A percentile compares a stretch with the other conserved stretches of the same genome.
Conservation (phyloP, 2,329 filamentous ascomycete species). For the Apiospora sp. region DNA sequence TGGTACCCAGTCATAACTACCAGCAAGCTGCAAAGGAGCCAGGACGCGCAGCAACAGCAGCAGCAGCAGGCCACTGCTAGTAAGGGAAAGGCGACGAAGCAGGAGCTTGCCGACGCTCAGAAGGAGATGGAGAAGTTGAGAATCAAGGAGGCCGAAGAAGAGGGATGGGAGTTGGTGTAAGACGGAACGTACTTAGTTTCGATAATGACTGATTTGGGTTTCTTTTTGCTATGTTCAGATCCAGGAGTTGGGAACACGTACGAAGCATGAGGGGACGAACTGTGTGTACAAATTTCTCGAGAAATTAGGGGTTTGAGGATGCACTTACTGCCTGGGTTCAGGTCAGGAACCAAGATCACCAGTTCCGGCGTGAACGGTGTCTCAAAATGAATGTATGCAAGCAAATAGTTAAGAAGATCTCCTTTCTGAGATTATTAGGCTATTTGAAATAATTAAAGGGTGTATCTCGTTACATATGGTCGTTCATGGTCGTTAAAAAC, state of each 20-base stretch:
- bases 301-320: background rate
- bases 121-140: background rate
- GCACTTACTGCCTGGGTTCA: background rate
- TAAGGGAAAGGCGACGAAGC: background rate
- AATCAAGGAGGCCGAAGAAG: constrained; percentile 23
- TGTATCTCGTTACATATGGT: constrained; percentile 17
- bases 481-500: constrained; percentile 4
- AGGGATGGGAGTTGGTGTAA: constrained; percentile 26
- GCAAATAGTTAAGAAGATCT: background rate
- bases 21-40: background rate
- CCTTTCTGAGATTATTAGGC: constrained; percentile 2
- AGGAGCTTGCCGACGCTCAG: background rate
- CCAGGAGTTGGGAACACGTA: background rate
- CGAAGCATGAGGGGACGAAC: background rate
- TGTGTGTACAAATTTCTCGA: background rate
- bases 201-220: background rate
- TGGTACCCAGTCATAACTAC: constrained; percentile 12
- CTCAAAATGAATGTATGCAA: background rate
- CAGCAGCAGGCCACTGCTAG: background rate
- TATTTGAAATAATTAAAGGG: background rate
- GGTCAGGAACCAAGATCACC: background rate
- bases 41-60: background rate
- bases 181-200: background rate
- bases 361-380: background rate
- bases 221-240: background rate